Percentiles rank a stretch among this genome's conserved stretches.
phyloP scores from a whole-genome alignment of 164 flowering plant genomes.

The Vitis rupestris region DNA sequence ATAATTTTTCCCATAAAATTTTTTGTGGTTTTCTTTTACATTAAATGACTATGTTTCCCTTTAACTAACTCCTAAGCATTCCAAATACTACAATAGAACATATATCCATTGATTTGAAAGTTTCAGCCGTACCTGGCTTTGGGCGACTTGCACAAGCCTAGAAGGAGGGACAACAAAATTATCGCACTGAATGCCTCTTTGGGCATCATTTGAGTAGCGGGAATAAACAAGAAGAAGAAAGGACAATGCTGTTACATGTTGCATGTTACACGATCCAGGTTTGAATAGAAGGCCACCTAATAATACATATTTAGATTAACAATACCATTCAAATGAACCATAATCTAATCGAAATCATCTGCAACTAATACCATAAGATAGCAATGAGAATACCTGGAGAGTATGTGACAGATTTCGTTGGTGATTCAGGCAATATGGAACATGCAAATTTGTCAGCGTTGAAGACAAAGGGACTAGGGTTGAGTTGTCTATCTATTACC shows the following conservation, averaged over 20 bases:
- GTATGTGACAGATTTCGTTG: slow-evolving; percentile 29
- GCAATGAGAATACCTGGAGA: slow-evolving; percentile 32
- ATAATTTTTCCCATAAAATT: no score
- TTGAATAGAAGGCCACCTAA: slow-evolving; percentile 58
- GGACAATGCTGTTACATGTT: slow-evolving; percentile 41
- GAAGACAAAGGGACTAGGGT: slow-evolving; percentile 13
- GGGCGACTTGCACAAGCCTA: slow-evolving; percentile 5
- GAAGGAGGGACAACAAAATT: not conserved
- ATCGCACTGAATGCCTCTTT: slow-evolving; percentile 6
- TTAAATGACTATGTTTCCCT: no score
- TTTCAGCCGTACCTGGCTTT: slow-evolving; percentile 1
- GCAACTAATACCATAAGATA: no score
- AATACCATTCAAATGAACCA: not conserved
- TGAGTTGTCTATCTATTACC: not conserved
- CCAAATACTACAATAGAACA: no score
- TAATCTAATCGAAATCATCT: not conserved
- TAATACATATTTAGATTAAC: slow-evolving; percentile 3
- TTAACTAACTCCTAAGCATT: no score
- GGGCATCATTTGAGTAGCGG: slow-evolving; percentile 8
- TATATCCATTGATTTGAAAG: not conserved
- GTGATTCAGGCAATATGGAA: slow-evolving; percentile 45
- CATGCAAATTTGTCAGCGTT: slow-evolving; percentile 51
- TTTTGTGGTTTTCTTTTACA: no score
- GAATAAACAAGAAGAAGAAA: slow-evolving; percentile 49
- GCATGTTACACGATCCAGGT: slow-evolving; percentile 47